Base-by-base conservation (phyloP, 2,329 filamentous ascomycete genomes). In the Mollisia scopiformis region DNA sequence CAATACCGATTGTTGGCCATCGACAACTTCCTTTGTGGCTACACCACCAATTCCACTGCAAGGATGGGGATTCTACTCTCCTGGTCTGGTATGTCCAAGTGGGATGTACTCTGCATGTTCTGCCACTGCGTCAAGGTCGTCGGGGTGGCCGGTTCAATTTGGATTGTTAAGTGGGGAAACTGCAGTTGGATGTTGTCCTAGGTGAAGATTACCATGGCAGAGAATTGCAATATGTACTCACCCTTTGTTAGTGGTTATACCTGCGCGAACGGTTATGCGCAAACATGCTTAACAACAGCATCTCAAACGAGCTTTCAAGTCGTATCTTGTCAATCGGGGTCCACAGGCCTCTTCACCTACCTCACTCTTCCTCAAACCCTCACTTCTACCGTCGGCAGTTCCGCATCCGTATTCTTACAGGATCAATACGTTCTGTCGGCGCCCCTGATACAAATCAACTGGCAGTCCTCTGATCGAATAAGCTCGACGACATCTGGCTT, bases 21-120 rank as follows among this genome's bases (percentile, higher is more conserved):
- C 37, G 25, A 27, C 31, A 55, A 35, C n/a, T 30, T 31, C 23
- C 3, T 14, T 13, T 19, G 41, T 39, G 7, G 21, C 47, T 7
- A 31, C 27, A 14, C 19, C 47, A 13, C 13, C 21, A 3, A 11
- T 25, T 31, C 7, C 56, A 13, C 21, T 59, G 6, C 23, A 28
- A 23, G 57, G 57, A 21, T 59, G 51, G 57, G 51, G 57, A 39
- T 55, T 59, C 33, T 59, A 59, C 27, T 59, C 57, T 11, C 57
- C 57, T 39, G 57, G 57, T n/a, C 16, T 51, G 14, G 27, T 41
- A 5, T 59, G 57, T 25, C 57, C 57, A 8, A 50, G 19, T 25
- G 57, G 57, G 25, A 49, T 46, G 37, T 27, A 19, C 2, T 59
- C 50, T 30, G 57, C 57, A 13, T 59, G 57, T 28, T 49, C 41